Evolutionary conservation across 495 filamentous ascomycete genomes (phyloP), one percentile per base, ranked within the genome.

Genomic region (Aspergillus steynii): DNA sequence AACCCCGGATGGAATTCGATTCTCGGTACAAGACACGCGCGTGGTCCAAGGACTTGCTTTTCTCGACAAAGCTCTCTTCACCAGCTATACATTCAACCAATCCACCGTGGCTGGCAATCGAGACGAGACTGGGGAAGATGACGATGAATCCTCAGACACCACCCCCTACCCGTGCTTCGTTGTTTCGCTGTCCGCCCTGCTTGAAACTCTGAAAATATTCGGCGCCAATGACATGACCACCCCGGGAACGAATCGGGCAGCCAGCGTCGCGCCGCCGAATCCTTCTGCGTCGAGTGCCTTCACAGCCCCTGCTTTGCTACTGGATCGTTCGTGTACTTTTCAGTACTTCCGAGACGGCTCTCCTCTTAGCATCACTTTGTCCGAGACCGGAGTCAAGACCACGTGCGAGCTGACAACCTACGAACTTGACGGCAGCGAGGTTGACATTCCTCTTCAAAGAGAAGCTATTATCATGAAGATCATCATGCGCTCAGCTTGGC

Each of bases 131-230:
- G 59, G 72, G 8, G 72, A 76, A 37, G 73, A 77, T 26, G 69
- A 76, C 49, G 61, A 66, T 12, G 71, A 77, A 31, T 66, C 68
- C 28, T 61, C 71, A 34, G 71, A 80, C 20, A 63, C 65, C n/a
- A 59, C 68, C 29, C 42, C 64, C 7, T 74, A 76, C 55, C 78
- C 66, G 74, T 78, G 56, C 73, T 98, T 98, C 70, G 88, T 92
- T 60, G 88, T 97, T 61, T 94, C 92, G 10, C 82, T 99, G 46
- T 81, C 89, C 1, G 90, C 94, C 46, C 83, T 99, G 8, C 84
- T 99, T 49, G 95, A 99, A 78, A 96, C 93, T 8, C 82, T 99
- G 29, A 93, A 96, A 66, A 97, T 99, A 47, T 94, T 98, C 69
- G 89, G 90, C 52, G 84, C 92, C 60, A 86, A 86, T 50, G 91